phyloP scores from a whole-genome alignment of 2,329 filamentous ascomycete species.

The Exophiala lecanii-corni region DNA sequence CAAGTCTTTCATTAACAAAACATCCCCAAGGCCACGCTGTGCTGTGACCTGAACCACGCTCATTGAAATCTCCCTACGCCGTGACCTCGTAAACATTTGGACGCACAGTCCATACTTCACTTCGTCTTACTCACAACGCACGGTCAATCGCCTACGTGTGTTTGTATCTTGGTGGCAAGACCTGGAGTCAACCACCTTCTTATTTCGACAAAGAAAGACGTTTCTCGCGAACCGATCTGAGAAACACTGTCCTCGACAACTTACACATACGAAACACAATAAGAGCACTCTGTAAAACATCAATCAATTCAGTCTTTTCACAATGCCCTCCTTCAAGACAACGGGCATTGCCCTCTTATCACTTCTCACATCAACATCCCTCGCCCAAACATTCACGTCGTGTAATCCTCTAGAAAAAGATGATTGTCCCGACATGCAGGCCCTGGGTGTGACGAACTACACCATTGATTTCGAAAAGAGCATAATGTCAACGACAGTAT shows the following conservation, averaged over 20 bases:
- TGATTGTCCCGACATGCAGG: slow-evolving; percentile 65
- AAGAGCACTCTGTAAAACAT: too few relatives aligned
- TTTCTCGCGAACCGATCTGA: slow-evolving; percentile 8
- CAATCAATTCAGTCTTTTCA: too few relatives aligned
- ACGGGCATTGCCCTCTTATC: slow-evolving; percentile 24
- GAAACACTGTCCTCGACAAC: too few relatives aligned
- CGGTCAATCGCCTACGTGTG: slow-evolving; percentile 6
- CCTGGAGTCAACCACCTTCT: slow-evolving; percentile 13
- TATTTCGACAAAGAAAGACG: slow-evolving; percentile 9
- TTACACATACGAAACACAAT: too few relatives aligned
- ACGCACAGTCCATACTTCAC: slow-evolving; percentile 12
- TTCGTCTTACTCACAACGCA: slow-evolving; percentile 8
- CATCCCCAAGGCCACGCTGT: slow-evolving; percentile 15
- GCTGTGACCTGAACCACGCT: slow-evolving; percentile 18
- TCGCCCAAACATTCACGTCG: slow-evolving; percentile 69
- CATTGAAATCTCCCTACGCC: slow-evolving; percentile 1
- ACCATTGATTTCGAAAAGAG: slow-evolving; percentile 50
- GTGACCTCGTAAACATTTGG: slow-evolving; percentile 8
- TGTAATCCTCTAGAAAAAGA: slow-evolving; percentile 72
- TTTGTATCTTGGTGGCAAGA: slow-evolving; percentile 6
- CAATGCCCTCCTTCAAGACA: slow-evolving; percentile 14
- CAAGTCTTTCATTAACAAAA: slow-evolving; percentile 9
- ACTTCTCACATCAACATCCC: slow-evolving; percentile 43
- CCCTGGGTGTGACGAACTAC: slow-evolving; percentile 57
- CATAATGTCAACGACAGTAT: slow-evolving; percentile 54